Conservation (phyloP, 768 basidiomycete genomes). For the Cystobasidium tubakii region DNA sequence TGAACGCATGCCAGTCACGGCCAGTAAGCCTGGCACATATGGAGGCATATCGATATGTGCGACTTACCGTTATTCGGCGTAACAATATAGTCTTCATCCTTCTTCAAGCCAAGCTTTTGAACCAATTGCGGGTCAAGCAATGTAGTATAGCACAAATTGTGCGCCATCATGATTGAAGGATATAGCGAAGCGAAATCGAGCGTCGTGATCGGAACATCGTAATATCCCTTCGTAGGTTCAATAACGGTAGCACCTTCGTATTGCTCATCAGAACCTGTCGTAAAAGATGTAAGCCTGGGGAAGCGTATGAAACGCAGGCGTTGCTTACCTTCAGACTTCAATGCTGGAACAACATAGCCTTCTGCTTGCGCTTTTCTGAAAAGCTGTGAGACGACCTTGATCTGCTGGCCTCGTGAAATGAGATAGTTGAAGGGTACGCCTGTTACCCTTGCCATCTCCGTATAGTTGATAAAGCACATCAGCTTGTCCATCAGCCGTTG, state of each 20-base stretch:
- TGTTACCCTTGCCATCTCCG: slow-evolving; percentile 98
- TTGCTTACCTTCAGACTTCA: slow-evolving; percentile 70
- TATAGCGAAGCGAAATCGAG: slow-evolving; percentile 98
- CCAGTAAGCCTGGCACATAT: too few species aligned
- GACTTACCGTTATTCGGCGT: slow-evolving; percentile 85
- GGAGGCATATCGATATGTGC: background rate
- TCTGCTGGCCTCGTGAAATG: slow-evolving; percentile 88
- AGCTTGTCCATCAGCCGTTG: slow-evolving; percentile 93
- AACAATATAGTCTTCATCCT: slow-evolving; percentile 82
- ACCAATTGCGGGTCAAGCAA: slow-evolving; percentile 75
- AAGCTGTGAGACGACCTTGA: slow-evolving; percentile 95
- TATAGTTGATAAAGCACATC: slow-evolving; percentile 98
- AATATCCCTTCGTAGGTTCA: slow-evolving; percentile 91
- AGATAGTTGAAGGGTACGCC: slow-evolving; percentile 99
- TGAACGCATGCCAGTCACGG: slow-evolving; percentile 51
- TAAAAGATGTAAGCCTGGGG: background rate
- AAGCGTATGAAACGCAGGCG: slow-evolving; percentile 22
- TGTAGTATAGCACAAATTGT: slow-evolving; percentile 97
- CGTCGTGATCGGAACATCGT: slow-evolving; percentile 92
- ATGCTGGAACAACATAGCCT: slow-evolving; percentile 77
- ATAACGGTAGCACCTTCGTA: slow-evolving; percentile 99
- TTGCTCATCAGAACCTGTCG: slow-evolving; percentile 66
- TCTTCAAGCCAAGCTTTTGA: slow-evolving; percentile 67
- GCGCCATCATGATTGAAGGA: slow-evolving; percentile 99
- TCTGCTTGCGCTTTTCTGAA: slow-evolving; percentile 87